Evolutionary conservation across 2,329 filamentous ascomycete genomes (phyloP).

Genomic region (Dryadomyces sulphureus): DNA sequence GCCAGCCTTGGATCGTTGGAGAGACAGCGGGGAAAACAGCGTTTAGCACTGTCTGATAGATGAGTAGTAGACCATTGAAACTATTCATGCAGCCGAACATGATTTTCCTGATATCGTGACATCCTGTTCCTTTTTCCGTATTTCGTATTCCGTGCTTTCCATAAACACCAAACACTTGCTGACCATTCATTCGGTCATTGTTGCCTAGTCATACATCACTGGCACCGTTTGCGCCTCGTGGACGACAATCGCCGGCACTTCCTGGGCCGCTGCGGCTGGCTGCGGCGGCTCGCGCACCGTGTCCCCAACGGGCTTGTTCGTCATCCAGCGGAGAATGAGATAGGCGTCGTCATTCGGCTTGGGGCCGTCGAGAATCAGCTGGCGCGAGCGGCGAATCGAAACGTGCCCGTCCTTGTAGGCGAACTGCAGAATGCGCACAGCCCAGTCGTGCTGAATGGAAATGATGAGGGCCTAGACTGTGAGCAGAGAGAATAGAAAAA

Average conservation of each 20-base stretch:
- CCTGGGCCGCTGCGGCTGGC: background rate
- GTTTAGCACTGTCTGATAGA: conserved; percentile 2
- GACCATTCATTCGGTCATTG: no score
- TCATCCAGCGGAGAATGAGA: background rate
- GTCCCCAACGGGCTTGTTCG: background rate
- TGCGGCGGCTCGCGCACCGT: background rate
- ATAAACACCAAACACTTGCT: no score
- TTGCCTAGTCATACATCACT: no score
- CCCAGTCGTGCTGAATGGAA: background rate
- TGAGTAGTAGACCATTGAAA: conserved; percentile 39
- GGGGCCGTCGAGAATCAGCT: background rate
- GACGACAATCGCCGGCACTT: background rate
- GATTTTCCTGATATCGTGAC: no score
- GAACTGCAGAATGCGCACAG: background rate
- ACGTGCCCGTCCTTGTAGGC: background rate
- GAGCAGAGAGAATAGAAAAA: background rate
- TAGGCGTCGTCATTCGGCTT: background rate
- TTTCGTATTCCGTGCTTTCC: no score
- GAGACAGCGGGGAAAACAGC: background rate
- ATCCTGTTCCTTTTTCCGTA: no score
- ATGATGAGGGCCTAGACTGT: background rate
- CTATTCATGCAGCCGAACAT: conserved; percentile 30
- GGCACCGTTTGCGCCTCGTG: background rate
- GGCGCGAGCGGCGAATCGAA: background rate
- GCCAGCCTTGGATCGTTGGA: no score